Conservation (phyloP, 2,329 filamentous ascomycete genomes). For the Aspergillus sp. region DNA sequence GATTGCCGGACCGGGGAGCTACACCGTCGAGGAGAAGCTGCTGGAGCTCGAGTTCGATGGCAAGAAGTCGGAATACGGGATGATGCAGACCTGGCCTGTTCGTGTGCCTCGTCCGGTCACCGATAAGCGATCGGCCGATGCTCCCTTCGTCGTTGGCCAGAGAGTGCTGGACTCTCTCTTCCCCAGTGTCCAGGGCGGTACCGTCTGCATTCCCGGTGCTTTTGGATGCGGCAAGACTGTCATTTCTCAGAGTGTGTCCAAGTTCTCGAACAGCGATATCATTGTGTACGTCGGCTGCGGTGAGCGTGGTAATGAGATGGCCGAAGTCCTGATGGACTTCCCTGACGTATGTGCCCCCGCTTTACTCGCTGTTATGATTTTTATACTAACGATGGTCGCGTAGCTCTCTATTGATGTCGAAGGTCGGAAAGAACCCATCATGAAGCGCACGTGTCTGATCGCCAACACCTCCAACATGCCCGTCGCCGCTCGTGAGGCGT, state of each 20-base stretch:
- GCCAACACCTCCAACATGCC: conserved; percentile 99
- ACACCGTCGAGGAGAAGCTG: conserved; percentile 88
- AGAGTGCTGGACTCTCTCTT: conserved; percentile 93
- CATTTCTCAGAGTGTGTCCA: conserved; percentile 96
- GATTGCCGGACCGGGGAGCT: conserved; percentile 80
- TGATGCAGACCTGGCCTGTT: conserved; percentile 99
- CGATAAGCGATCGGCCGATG: conserved; percentile 81
- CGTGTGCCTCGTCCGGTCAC: conserved; percentile 86
- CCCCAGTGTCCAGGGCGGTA: conserved; percentile 92
- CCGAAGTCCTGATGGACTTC: conserved; percentile 99
- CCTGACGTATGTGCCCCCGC: conserved; percentile 52
- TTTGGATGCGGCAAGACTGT: conserved; percentile 99
- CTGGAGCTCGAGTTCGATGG: conserved; percentile 96
- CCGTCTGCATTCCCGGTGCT: conserved; percentile 93
- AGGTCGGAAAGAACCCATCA: conserved; percentile 93
- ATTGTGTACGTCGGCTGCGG: conserved; percentile 94
- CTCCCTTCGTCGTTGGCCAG: conserved; percentile 93
- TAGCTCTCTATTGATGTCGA: conserved; percentile 84
- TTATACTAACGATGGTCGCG: neutral
- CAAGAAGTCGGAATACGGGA: conserved; percentile 83
- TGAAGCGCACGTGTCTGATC: conserved; percentile 98
- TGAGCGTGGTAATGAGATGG: conserved; percentile 98
- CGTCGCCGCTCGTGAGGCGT: conserved; percentile 93
- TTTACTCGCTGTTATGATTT: neutral
- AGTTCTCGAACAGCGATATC: conserved; percentile 99